phyloP scores from a whole-genome alignment of 192 early-diverging fungal genomes.

The Entomortierella lignicola region DNA sequence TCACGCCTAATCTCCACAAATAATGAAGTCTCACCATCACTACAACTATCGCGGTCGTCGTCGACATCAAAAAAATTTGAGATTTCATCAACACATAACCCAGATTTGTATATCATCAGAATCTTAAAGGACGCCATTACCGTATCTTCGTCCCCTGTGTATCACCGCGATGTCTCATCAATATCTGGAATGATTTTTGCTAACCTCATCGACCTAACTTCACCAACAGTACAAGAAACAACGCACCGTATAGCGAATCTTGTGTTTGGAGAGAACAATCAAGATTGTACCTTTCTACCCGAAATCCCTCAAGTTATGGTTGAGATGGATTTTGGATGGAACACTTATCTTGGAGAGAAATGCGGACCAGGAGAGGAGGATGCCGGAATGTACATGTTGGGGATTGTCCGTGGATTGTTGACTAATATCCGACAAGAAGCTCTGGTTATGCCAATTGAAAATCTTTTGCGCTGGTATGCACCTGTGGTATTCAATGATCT shows the following conservation, averaged over 20 bases:
- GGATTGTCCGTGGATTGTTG: slow-evolving; percentile 58
- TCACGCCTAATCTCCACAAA: slow-evolving; percentile 37
- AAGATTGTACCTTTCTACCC: slow-evolving; percentile 25
- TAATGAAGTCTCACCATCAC: not conserved
- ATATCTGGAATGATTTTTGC: slow-evolving; percentile 55
- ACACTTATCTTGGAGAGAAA: slow-evolving; percentile 45
- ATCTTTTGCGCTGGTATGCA: slow-evolving; percentile 33
- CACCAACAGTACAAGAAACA: slow-evolving; percentile 26
- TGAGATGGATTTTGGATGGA: slow-evolving; percentile 50
- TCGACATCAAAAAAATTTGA: slow-evolving; percentile 16
- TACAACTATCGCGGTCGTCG: not conserved
- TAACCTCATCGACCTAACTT: slow-evolving; percentile 41
- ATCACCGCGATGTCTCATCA: slow-evolving; percentile 50
- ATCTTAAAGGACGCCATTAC: slow-evolving; percentile 50
- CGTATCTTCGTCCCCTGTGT: slow-evolving; percentile 42
- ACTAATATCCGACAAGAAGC: slow-evolving; percentile 58
- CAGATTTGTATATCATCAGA: slow-evolving; percentile 25
- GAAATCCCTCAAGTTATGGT: slow-evolving; percentile 31
- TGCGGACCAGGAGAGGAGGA: slow-evolving; percentile 50
- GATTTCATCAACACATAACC: slow-evolving; percentile 25
- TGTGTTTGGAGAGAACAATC: slow-evolving; percentile 29
- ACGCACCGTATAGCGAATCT: slow-evolving; percentile 20
- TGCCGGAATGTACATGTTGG: slow-evolving; percentile 57
- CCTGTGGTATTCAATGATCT: slow-evolving; percentile 40
- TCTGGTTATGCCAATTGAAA: slow-evolving; percentile 34